Evolutionary conservation across 495 filamentous ascomycete species (phyloP).

Genomic region (Hypomontagnella monticulosa): DNA sequence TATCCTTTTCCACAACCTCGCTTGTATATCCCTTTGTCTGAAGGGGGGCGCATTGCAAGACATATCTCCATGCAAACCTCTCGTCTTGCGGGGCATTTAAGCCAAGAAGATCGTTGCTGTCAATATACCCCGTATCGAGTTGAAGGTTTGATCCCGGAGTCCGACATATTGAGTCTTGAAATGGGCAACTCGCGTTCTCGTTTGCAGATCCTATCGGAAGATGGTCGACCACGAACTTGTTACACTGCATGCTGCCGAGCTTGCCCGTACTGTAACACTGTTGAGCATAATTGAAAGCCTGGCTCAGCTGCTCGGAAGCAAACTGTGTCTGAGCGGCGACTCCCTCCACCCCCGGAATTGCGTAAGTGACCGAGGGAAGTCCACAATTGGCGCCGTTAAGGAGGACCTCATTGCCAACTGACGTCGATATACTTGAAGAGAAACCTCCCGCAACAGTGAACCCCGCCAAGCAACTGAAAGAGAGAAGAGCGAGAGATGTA

Average conservation of each 20-base stretch:
- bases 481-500: neutral
- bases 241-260: slow-evolving; percentile 5
- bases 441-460: slow-evolving; percentile 22
- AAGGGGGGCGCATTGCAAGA: slow-evolving; percentile 5
- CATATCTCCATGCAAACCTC: slow-evolving; percentile 1
- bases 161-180: slow-evolving; percentile 10
- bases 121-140: slow-evolving; percentile 16
- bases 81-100: neutral
- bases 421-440: slow-evolving; percentile 16
- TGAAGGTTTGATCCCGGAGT: slow-evolving; percentile 2
- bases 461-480: neutral
- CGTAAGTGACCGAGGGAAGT: neutral
- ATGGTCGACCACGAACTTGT: neutral
- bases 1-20: neutral
- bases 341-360: neutral
- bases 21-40: slow-evolving; percentile 7
- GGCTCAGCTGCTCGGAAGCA: neutral
- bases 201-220: neutral
- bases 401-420: slow-evolving; percentile 13
- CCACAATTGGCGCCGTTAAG: slow-evolving; percentile 12
- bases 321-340: neutral
- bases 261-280: slow-evolving; percentile 11
- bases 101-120: slow-evolving; percentile 12
- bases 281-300: slow-evolving; percentile 23
- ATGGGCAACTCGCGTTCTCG: slow-evolving; percentile 1